Evolutionary conservation across 306 rosid genomes (phyloP).

Genomic region (Corylus heterophylla): DNA sequence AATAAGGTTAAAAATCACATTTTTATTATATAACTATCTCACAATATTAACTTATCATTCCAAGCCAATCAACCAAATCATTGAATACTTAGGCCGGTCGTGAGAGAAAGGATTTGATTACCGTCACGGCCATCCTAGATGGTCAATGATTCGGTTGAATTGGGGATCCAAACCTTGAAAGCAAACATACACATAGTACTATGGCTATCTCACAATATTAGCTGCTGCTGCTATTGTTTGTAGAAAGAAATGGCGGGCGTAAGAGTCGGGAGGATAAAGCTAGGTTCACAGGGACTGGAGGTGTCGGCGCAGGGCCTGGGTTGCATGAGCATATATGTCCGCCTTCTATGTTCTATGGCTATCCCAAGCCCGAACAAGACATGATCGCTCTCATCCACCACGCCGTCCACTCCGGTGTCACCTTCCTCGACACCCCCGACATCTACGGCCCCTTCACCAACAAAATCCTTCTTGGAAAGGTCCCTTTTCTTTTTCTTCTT

Average conservation of each 20-base stretch:
- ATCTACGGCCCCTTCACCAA: conserved; percentile 50
- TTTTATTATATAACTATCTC: too few relatives aligned
- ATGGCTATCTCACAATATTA: too few relatives aligned
- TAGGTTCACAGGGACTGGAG: conserved; percentile 40
- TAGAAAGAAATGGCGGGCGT: not conserved
- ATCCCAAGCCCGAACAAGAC: conserved; percentile 60
- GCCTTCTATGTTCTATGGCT: conserved; percentile 38
- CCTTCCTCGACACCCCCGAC: conserved; percentile 67
- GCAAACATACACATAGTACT: too few relatives aligned
- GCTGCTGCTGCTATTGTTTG: too few relatives aligned
- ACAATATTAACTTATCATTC: too few relatives aligned
- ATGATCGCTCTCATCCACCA: conserved; percentile 67
- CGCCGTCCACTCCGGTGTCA: conserved; percentile 56
- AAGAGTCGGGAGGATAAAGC: conserved; percentile 28
- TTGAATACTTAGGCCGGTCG: too few relatives aligned
- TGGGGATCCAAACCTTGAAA: too few relatives aligned
- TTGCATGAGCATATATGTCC: conserved; percentile 61
- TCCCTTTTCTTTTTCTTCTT: not conserved
- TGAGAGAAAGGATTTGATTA: too few relatives aligned
- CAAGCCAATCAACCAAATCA: too few relatives aligned
- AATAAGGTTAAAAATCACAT: too few relatives aligned
- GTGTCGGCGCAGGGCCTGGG: conserved; percentile 48
- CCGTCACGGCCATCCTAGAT: too few relatives aligned
- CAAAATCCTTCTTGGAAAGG: conserved; percentile 51
- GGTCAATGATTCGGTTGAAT: too few relatives aligned